Percentiles rank a stretch among this genome's conserved stretches.
These are phyloP conservation scores for Sporothrix schenckii DNA, from an alignment of 2,329 filamentous ascomycete genomes.

Conservation along the genomic window DNA sequence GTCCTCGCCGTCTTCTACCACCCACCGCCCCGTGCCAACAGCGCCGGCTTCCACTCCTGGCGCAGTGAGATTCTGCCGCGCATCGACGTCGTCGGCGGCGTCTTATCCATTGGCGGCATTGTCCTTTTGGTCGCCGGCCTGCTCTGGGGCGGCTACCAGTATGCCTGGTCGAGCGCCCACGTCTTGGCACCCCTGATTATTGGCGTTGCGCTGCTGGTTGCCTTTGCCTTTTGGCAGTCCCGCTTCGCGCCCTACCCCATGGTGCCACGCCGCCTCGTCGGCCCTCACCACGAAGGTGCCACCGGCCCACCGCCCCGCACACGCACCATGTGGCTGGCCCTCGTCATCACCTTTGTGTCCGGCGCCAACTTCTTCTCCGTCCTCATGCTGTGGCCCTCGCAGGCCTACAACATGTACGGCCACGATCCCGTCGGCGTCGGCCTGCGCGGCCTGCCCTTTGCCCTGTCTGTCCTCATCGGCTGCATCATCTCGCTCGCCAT, in stretches of 20 bases:
- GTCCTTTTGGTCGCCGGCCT: conserved; percentile 56
- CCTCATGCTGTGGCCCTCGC: conserved; percentile 64
- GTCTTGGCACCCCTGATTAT: conserved; percentile 55
- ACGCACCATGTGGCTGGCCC: conserved; percentile 55
- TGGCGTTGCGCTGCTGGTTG: conserved; percentile 52
- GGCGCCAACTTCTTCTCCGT: conserved; percentile 62
- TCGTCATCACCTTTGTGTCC: conserved; percentile 62
- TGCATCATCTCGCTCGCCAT: conserved; percentile 62
- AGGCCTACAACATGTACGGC: conserved; percentile 67
- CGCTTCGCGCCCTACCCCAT: conserved; percentile 60
- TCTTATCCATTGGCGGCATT: conserved; percentile 54
- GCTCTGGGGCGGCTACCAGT: conserved; percentile 46
- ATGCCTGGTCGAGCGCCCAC: conserved; percentile 47
- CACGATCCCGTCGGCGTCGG: conserved; percentile 66
- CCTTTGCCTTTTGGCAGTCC: conserved; percentile 60
- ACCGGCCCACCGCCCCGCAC: conserved; percentile 25
- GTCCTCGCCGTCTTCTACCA: conserved; percentile 57
- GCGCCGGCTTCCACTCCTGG: conserved; percentile 44
- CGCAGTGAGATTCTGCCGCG: conserved; percentile 48
- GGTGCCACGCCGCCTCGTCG: conserved; percentile 49
- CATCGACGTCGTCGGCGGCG: conserved; percentile 56
- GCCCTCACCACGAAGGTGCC: conserved; percentile 38
- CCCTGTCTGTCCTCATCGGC: conserved; percentile 64
- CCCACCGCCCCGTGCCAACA: conserved; percentile 53
- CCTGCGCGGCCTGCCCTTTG: conserved; percentile 66